These are phyloP conservation scores for Taphrina betulina DNA, from an alignment of 1,139 yeast genomes.

Conservation along the genomic window DNA sequence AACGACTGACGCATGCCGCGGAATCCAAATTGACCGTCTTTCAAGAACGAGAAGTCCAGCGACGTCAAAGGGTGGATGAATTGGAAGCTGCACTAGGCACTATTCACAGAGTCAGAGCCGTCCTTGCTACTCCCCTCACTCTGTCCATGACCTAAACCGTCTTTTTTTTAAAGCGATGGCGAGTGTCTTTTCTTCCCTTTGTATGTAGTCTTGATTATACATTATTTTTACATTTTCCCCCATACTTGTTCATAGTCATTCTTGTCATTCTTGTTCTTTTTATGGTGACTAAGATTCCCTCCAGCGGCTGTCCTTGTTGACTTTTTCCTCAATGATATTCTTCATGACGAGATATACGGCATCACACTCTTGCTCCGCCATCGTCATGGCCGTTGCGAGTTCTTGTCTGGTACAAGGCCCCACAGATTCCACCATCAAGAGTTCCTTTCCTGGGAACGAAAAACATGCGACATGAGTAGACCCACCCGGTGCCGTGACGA, in stretches of 20 bases:
- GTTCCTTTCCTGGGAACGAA: constrained; percentile 13
- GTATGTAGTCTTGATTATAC: too few species aligned
- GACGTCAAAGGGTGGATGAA: constrained; percentile 15
- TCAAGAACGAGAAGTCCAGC: constrained; percentile 20
- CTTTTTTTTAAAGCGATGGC: too few species aligned
- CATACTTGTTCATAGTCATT: too few species aligned
- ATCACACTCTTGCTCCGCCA: background rate
- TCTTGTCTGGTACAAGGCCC: constrained; percentile 8
- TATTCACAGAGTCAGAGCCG: constrained; percentile 11
- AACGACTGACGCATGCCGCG: constrained; percentile 3
- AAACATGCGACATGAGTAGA: constrained; percentile 16
- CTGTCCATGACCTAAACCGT: too few species aligned
- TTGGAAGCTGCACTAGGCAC: constrained; percentile 22
- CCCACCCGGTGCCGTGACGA: background rate
- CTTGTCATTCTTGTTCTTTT: too few species aligned
- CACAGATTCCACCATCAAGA: constrained; percentile 19
- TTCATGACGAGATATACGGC: constrained; percentile 1
- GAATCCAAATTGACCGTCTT: constrained; percentile 10
- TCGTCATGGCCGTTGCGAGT: background rate
- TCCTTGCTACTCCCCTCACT: too few species aligned
- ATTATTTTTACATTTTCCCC: too few species aligned
- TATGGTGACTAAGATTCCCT: too few species aligned
- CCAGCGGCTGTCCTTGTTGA: constrained; percentile 17
- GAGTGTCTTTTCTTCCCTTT: too few species aligned
- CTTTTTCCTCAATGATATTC: background rate